Evolutionary conservation across 495 filamentous ascomycete genomes (phyloP).

Genomic region (Penicillium psychrofluorescens): DNA sequence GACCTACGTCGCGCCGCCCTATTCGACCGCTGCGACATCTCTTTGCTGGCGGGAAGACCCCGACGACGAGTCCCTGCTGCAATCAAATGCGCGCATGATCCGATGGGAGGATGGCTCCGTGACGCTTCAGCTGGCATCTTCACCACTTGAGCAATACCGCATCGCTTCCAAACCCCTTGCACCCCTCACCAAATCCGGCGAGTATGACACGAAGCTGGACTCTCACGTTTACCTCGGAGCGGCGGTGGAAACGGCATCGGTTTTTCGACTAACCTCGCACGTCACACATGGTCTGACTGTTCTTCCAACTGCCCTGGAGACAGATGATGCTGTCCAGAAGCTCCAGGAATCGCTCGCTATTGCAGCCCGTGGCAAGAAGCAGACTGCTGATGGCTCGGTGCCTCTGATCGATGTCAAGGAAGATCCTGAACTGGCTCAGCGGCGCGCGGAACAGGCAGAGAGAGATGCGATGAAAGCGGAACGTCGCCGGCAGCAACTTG

Average conservation of each 20-base stretch:
- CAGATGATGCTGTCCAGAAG: constrained; percentile 70
- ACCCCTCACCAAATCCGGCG: constrained; percentile 51
- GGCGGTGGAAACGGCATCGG: constrained; percentile 58
- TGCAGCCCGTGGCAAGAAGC: constrained; percentile 47
- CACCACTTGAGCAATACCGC: constrained; percentile 72
- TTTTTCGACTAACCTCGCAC: constrained; percentile 72
- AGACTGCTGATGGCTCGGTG: constrained; percentile 50
- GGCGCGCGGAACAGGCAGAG: constrained; percentile 66
- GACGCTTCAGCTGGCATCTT: constrained; percentile 67
- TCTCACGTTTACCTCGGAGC: constrained; percentile 78
- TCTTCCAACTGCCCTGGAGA: constrained; percentile 57
- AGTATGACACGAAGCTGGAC: constrained; percentile 63
- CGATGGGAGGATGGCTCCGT: constrained; percentile 81
- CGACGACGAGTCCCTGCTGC: constrained; percentile 47
- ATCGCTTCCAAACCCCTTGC: constrained; percentile 69
- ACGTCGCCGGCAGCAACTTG: constrained; percentile 59
- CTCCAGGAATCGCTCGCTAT: constrained; percentile 64
- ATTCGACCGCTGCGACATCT: constrained; percentile 58
- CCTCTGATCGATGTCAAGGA: constrained; percentile 54
- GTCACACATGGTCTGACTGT: constrained; percentile 70
- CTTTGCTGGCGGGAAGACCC: constrained; percentile 66
- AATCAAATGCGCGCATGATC: constrained; percentile 71
- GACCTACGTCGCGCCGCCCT: constrained; percentile 63
- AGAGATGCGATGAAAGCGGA: constrained; percentile 62
- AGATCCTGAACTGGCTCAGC: constrained; percentile 76